Conservation (phyloP, 306 rosid genomes). For the Quercus suber region DNA sequence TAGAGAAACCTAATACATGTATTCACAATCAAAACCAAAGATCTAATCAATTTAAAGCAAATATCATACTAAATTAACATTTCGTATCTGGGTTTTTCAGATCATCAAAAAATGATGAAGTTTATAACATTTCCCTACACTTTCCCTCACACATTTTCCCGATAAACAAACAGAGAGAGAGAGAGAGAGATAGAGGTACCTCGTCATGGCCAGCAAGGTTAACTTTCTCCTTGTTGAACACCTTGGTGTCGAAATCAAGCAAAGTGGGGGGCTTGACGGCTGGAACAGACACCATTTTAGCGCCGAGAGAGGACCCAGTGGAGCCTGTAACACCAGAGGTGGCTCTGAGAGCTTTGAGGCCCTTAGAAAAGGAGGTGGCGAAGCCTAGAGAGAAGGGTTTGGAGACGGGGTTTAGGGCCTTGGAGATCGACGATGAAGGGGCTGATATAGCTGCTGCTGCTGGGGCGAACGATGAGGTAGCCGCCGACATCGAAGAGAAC, state of each 20-base stretch:
- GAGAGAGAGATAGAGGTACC: conserved; percentile 27
- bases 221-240: conserved; percentile 81
- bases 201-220: conserved; percentile 90
- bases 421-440: conserved; percentile 16
- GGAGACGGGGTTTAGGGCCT: conserved; percentile 21
- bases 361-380: conserved; percentile 29
- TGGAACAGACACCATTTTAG: conserved; percentile 68
- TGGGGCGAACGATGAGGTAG: conserved; percentile 30
- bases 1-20: background rate
- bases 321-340: background rate
- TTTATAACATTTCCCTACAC: background rate
- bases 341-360: conserved; percentile 22
- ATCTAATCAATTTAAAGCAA: too few relatives aligned
- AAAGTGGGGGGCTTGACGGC: conserved; percentile 27
- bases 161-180: background rate
- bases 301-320: conserved; percentile 49
- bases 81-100: background rate
- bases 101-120: background rate
- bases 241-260: conserved; percentile 73
- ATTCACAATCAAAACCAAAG: background rate
- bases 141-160: background rate
- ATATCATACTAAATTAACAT: too few relatives aligned
- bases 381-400: conserved; percentile 30
- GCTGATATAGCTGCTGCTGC: conserved; percentile 25
- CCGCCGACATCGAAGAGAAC: conserved; percentile 30